Evolutionary conservation across 139 green algal species (phyloP).

Genomic region (Picocystis salinarum): DNA sequence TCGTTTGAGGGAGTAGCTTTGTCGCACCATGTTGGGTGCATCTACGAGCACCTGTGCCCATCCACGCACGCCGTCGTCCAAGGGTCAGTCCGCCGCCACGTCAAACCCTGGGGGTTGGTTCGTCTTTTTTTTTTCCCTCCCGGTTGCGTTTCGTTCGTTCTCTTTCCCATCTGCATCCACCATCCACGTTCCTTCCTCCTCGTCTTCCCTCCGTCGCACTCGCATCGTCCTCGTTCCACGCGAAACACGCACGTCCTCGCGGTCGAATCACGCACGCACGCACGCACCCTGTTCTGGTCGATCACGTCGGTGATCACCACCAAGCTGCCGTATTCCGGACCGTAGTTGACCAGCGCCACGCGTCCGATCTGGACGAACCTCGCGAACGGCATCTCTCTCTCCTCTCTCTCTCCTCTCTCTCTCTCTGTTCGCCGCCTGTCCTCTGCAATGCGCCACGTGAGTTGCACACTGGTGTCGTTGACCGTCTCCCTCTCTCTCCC

Average conservation of each 20-base stretch:
- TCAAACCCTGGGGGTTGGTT: too few relatives aligned
- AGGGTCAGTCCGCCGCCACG: too few relatives aligned
- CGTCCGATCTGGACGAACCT: slow-evolving; percentile 86
- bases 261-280: too few relatives aligned
- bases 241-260: neutral
- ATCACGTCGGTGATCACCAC: slow-evolving; percentile 71
- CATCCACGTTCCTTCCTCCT: neutral
- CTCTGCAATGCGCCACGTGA: slow-evolving; percentile 3
- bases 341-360: slow-evolving; percentile 80
- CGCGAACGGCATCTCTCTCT: slow-evolving; percentile 62
- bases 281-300: slow-evolving; percentile 78
- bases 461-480: neutral
- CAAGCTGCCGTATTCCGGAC: slow-evolving; percentile 60
- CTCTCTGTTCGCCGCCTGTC: too few relatives aligned
- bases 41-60: slow-evolving; percentile 73
- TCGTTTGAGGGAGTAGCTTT: slow-evolving; percentile 66
- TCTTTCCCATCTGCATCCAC: neutral
- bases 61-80: too few relatives aligned
- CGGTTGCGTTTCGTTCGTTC: neutral
- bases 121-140: too few relatives aligned
- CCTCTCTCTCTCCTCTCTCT: neutral
- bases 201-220: neutral
- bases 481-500: neutral
- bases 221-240: neutral
- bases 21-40: slow-evolving; percentile 41